These are phyloP conservation scores for Metarhizium sp. DNA, from an alignment of 2,329 filamentous ascomycete species.

Conservation along the genomic window DNA sequence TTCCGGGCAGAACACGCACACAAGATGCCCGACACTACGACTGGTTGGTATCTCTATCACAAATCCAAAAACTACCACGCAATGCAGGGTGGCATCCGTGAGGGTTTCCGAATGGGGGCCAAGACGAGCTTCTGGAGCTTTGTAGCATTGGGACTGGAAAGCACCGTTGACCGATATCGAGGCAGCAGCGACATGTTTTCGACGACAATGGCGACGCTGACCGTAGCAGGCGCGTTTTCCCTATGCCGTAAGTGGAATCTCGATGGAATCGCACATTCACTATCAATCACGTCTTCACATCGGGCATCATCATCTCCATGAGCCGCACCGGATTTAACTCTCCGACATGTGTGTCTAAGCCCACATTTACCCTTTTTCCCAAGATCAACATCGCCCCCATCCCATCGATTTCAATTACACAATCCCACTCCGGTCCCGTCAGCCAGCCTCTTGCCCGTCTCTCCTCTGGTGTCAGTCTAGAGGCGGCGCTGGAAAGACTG, in stretches of 20 bases:
- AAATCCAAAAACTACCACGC: constrained; percentile 94
- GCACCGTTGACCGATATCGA: constrained; percentile 59
- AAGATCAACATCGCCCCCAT: not conserved
- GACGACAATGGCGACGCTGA: constrained; percentile 73
- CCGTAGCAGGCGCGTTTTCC: constrained; percentile 79
- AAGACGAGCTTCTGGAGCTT: constrained; percentile 64
- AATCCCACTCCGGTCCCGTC: too few species aligned
- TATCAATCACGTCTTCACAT: constrained; percentile 4
- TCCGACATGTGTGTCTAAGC: not conserved
- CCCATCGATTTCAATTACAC: not conserved
- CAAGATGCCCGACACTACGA: constrained; percentile 71
- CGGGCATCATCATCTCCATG: not conserved
- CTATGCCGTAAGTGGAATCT: constrained; percentile 57
- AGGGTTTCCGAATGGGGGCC: constrained; percentile 66
- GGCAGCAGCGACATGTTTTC: constrained; percentile 67
- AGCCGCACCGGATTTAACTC: not conserved
- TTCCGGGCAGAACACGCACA: constrained; percentile 97
- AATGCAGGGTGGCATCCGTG: constrained; percentile 65
- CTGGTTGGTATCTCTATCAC: constrained; percentile 97
- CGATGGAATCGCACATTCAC: constrained; percentile 1
- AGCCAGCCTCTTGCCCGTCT: not conserved
- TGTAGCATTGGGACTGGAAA: constrained; percentile 73
- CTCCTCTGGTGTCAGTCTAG: not conserved
- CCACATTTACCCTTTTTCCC: not conserved
- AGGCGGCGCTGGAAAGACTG: not conserved